Evolutionary conservation across 768 basidiomycete genomes (phyloP).

Genomic region (Lanmaoa rubissima): DNA sequence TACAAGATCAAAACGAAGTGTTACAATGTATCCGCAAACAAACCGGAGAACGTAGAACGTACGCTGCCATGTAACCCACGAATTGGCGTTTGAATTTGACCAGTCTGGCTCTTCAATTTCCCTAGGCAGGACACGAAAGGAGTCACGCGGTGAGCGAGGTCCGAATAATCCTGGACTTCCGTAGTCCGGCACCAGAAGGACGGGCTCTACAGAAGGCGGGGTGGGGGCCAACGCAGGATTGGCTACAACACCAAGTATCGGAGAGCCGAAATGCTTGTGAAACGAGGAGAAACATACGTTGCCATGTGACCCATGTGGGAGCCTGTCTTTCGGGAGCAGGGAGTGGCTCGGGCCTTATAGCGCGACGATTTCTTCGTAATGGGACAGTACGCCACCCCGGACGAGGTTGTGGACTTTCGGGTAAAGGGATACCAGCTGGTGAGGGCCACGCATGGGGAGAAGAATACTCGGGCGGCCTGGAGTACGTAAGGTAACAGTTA

Average conservation of each 20-base stretch:
- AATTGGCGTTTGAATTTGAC: background rate
- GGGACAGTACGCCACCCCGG: slow-evolving; percentile 57
- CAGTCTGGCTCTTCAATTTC: too few species aligned
- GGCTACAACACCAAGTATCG: slow-evolving; percentile 37
- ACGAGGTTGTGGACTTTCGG: slow-evolving; percentile 42
- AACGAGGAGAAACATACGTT: slow-evolving; percentile 43
- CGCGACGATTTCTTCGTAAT: slow-evolving; percentile 31
- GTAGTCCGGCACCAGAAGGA: slow-evolving; percentile 50
- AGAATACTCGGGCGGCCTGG: slow-evolving; percentile 38
- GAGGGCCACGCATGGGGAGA: slow-evolving; percentile 44
- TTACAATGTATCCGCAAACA: background rate
- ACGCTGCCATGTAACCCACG: background rate
- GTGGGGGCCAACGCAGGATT: slow-evolving; percentile 53
- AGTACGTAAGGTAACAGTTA: background rate
- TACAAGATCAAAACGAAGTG: background rate
- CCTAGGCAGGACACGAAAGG: too few species aligned
- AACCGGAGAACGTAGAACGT: background rate
- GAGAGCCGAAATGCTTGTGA: background rate
- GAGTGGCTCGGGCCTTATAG: slow-evolving; percentile 29
- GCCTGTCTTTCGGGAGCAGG: slow-evolving; percentile 37
- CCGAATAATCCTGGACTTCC: slow-evolving; percentile 69
- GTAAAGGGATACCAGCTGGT: slow-evolving; percentile 37
- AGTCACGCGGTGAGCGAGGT: slow-evolving; percentile 54
- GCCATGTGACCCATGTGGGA: slow-evolving; percentile 60
- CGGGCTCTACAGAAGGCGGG: slow-evolving; percentile 52